phyloP scores from a whole-genome alignment of 768 basidiomycete species.

The Coprinopsis sp. region DNA sequence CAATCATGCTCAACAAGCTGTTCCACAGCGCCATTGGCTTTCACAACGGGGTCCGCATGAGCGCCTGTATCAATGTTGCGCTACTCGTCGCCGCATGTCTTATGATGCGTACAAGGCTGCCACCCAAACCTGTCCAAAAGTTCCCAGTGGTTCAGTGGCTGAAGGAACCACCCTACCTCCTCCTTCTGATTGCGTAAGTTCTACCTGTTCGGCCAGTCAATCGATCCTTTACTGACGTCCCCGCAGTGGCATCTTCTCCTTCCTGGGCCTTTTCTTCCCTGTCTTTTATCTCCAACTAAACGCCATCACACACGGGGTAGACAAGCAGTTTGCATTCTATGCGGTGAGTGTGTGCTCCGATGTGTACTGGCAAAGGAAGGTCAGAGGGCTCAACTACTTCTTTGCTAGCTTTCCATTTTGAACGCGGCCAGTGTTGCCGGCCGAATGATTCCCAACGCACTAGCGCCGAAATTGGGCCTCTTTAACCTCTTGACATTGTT shows the following conservation, averaged over 20 bases:
- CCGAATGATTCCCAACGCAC: conserved; percentile 40
- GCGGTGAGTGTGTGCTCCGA: conserved; percentile 15
- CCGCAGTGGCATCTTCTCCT: conserved; percentile 25
- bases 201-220: neutral
- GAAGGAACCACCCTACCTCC: conserved; percentile 26
- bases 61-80: conserved; percentile 29
- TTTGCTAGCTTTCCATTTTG: conserved; percentile 42
- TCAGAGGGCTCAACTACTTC: neutral
- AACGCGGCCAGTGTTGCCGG: conserved; percentile 52
- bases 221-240: neutral
- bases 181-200: conserved; percentile 13
- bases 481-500: conserved; percentile 37
- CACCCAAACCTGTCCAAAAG: conserved; percentile 21
- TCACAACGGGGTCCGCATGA: conserved; percentile 35
- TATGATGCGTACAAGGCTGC: conserved; percentile 33
- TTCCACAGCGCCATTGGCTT: conserved; percentile 35
- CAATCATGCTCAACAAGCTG: conserved; percentile 54
- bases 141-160: conserved; percentile 25
- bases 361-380: neutral
- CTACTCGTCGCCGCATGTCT: conserved; percentile 29
- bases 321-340: conserved; percentile 42
- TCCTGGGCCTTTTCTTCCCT: conserved; percentile 38
- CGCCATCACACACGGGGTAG: conserved; percentile 38
- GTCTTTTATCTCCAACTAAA: conserved; percentile 50
- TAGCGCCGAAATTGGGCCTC: conserved; percentile 39